Base-by-base conservation (phyloP, 1,284 basidiomycete genomes). In the Trichosporon sp. region DNA sequence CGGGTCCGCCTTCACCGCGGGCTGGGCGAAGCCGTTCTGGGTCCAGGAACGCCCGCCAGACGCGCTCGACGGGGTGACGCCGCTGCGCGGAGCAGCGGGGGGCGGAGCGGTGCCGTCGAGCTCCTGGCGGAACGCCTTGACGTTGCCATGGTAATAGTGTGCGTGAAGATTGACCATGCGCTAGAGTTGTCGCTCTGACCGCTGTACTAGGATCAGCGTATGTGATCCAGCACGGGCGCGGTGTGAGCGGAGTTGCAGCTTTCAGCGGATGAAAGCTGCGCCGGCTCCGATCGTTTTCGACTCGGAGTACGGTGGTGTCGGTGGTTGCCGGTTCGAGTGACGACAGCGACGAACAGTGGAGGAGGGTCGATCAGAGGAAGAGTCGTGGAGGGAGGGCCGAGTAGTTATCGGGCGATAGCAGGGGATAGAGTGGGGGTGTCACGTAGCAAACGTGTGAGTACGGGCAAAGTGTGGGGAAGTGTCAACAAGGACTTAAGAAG, bases 81-180 rank as follows among this genome's bases (percentile, higher is more conserved):
- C 82, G 78, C 81, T 70, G 79, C 65, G 21, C 69, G 63, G 12
- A 21, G 67, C 73, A 83, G 82, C 65, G 74, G 26, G 81, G 81
- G 66, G 83, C 82, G 68, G 71, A 76, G 73, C 79, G 11, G 78
- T 80, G 32, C 81, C 86, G 77, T 92, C 90, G 79, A 94, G 89
- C 83, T 91, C 87, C 79, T 91, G 90, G 81, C 92, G 90, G 84
- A 94, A 94, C 71, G 89, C 91, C 85, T 91, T 90, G 84, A 91
- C 88, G 84, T 92, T 90, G 79, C 90, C 88, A 84, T 90, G 88
- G 82, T 87, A 82, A 80, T 91, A 92, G 84, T 91, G 88, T 71
- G 87, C 91, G 92, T 94, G 92, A 85, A 94, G 90, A 71, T 84
- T 84, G 72, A 80, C 81, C 84, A 85, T 85, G 76, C 76, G 77